phyloP scores from a whole-genome alignment of 1,284 basidiomycete genomes.

The Trichosporon sp. region DNA sequence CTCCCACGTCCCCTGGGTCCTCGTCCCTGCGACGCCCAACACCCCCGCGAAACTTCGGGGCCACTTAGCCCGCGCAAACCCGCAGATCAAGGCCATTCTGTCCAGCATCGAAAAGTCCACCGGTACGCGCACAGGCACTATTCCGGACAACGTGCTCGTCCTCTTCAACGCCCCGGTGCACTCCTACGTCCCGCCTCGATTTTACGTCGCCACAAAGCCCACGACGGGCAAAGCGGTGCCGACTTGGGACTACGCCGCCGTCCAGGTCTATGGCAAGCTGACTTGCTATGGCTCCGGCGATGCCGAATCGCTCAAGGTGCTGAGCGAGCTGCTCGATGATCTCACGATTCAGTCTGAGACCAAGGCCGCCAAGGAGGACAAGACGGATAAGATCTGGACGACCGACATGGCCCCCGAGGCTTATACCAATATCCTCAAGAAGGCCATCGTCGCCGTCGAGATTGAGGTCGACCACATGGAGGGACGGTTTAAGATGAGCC shows the following conservation, averaged over 20 bases:
- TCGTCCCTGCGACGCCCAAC: no score
- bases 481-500: slow-evolving; percentile 48
- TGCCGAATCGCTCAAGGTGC: slow-evolving; percentile 23
- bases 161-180: slow-evolving; percentile 43
- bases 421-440: slow-evolving; percentile 47
- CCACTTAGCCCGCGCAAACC: slow-evolving; percentile 47
- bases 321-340: slow-evolving; percentile 36
- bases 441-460: slow-evolving; percentile 49
- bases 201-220: slow-evolving; percentile 45
- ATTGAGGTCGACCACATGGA: slow-evolving; percentile 45
- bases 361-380: slow-evolving; percentile 1
- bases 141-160: slow-evolving; percentile 41
- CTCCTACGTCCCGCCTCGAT: slow-evolving; percentile 45
- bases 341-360: slow-evolving; percentile 33
- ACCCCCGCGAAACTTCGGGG: slow-evolving; percentile 32
- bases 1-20: slow-evolving; percentile 48
- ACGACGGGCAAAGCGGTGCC: slow-evolving; percentile 45
- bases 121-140: neutral
- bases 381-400: slow-evolving; percentile 34
- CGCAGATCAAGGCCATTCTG: slow-evolving; percentile 41
- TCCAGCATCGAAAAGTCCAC: neutral
- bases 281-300: slow-evolving; percentile 24
- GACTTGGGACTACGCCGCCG: slow-evolving; percentile 48
- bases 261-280: slow-evolving; percentile 45
- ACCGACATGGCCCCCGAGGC: slow-evolving; percentile 44